Conservation (phyloP, 2,329 filamentous ascomycete genomes). For the Plenodomus biglobosus region DNA sequence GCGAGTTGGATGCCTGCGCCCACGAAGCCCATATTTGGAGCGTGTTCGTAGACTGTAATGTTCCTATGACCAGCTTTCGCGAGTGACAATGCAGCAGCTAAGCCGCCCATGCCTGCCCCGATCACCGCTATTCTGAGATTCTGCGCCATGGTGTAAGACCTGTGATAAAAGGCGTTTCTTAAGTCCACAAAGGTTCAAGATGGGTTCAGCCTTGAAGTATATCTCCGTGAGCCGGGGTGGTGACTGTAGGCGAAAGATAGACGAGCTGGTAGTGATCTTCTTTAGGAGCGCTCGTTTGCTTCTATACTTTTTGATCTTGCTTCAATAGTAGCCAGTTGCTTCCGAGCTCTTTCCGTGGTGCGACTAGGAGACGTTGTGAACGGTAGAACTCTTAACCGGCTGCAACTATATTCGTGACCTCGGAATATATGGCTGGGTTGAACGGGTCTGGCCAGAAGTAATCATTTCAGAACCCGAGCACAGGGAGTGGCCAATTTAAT, state of each 20-base stretch:
- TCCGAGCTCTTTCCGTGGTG: not conserved
- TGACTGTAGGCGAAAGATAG: not conserved
- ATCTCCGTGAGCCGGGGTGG: not conserved
- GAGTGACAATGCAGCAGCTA: constrained; percentile 70
- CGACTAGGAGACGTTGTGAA: not conserved
- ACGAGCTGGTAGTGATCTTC: not conserved
- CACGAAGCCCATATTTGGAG: constrained; percentile 74
- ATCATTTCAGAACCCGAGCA: no score
- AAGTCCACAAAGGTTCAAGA: no score
- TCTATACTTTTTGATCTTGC: not conserved
- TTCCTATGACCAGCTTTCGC: constrained; percentile 74
- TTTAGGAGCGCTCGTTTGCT: not conserved
- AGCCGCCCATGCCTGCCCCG: constrained; percentile 70
- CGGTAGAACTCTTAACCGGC: not conserved
- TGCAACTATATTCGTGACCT: not conserved
- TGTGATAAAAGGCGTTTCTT: not conserved
- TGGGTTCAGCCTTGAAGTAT: no score
- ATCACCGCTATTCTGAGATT: constrained; percentile 37
- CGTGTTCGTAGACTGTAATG: constrained; percentile 73
- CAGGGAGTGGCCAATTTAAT: not conserved
- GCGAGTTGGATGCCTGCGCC: constrained; percentile 84
- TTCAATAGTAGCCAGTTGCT: not conserved
- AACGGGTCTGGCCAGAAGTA: not conserved
- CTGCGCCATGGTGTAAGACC: constrained; percentile 27
- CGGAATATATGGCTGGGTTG: not conserved